Base-by-base conservation (phyloP, 1,284 basidiomycete species). In the Fomitopsis pinicola region DNA sequence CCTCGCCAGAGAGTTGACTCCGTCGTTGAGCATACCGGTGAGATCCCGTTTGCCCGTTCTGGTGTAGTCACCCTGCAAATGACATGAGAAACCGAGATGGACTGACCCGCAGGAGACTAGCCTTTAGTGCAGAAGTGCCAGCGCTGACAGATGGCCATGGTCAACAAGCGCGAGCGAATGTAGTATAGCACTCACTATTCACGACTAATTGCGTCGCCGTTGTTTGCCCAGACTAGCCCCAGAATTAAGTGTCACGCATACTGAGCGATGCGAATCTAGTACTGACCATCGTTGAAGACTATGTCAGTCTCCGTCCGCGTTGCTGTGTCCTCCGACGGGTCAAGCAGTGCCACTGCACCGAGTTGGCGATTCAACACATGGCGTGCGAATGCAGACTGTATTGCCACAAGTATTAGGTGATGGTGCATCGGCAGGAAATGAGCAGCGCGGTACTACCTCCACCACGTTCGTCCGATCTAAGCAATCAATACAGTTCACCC, bases 1-100 rank as follows among this genome's bases (percentile, higher is more conserved):
- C 79, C 93, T 86, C 45, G 94, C 90, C 33, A 97, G 77, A 1
- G 94, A 96, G 72, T 96, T 97, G 61, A 96, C 87, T 1, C 95
- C 95, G 69, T 97, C 95, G 70, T 97, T 92, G 26, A 97, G 80
- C 79, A 98, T 85, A 1, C 97, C 97, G 42, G 85, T 83, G 30
- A 97, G 78, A 72, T 98, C 96, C 22, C 97, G 87, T 77, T 94
- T 97, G 35, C 97, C 97, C 0, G 96, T 98, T 68, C 92, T 91
- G 59, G 95, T 97, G 70, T 95, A 98, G 76, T 97, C 95, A n/a
- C 95, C 94, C 86, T 90, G 56, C 42, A 22, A 50, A 57, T 45
- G 52, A 58, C 57, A 59, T 63, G 58, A 62, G 44, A 57, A 30
- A 4, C 19, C 19, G n/a, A 22, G 45, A 30, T 30, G 55, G 30